Conservation (phyloP, 1,139 yeast genomes). For the Scheffersomyces quercinus region DNA sequence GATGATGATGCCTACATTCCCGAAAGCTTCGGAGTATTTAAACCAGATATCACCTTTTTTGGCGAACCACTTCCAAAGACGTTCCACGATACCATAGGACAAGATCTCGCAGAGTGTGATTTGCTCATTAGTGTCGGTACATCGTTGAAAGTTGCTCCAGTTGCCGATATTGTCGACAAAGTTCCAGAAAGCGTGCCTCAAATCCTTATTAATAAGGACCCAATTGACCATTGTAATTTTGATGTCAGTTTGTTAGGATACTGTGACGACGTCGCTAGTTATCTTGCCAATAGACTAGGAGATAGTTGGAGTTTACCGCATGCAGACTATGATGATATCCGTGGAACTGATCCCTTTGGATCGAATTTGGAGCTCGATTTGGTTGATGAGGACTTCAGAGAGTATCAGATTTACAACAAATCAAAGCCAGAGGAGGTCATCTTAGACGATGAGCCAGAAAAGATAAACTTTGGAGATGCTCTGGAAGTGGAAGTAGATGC, state of each 20-base stretch:
- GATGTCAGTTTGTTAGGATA: conserved; percentile 80
- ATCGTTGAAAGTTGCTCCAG: conserved; percentile 93
- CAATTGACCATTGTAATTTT: conserved; percentile 64
- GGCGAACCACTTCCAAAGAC: conserved; percentile 82
- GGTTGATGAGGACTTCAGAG: conserved; percentile 21
- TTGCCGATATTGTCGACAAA: conserved; percentile 70
- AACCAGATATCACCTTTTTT: conserved; percentile 94
- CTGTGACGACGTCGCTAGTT: conserved; percentile 84
- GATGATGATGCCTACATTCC: conserved; percentile 30
- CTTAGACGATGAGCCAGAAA: too few species aligned
- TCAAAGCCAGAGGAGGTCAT: not conserved
- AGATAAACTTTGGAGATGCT: too few species aligned
- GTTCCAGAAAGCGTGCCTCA: conserved; percentile 77
- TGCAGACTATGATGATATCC: conserved; percentile 25
- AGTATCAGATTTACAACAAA: conserved; percentile 12
- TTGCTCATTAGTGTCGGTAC: conserved; percentile 88
- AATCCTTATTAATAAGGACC: conserved; percentile 76
- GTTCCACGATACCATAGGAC: conserved; percentile 63
- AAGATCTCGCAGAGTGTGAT: conserved; percentile 67
- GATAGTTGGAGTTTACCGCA: conserved; percentile 66
- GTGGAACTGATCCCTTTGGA: conserved; percentile 15
- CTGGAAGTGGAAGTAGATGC: not conserved
- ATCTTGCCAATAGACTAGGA: conserved; percentile 49
- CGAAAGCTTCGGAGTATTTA: conserved; percentile 77
- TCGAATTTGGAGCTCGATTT: conserved; percentile 19